Percentiles rank a stretch among this genome's conserved stretches.
These are phyloP conservation scores for Dioscorea dumetorum DNA, from an alignment of 106 monocot genomes.

Conservation along the genomic window DNA sequence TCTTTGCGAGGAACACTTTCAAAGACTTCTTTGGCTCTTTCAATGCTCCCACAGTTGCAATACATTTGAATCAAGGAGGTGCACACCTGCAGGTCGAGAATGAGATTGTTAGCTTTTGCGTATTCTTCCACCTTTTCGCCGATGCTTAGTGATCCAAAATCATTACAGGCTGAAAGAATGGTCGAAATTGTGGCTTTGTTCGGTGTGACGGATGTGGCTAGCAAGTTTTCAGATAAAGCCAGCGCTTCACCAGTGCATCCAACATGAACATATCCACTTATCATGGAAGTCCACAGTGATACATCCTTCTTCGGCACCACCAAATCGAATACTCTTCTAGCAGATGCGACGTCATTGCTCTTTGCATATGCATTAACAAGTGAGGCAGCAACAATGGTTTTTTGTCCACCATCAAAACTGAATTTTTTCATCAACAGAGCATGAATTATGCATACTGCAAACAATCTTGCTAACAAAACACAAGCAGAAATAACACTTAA, in stretches of 20 bases:
- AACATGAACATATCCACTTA: conserved; percentile 26
- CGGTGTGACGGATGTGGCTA: conserved; percentile 11
- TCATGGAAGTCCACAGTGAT: conserved; percentile 50
- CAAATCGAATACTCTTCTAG: conserved; percentile 30
- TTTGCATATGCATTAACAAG: conserved; percentile 29
- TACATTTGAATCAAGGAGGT: conserved; percentile 33
- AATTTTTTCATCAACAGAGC: conserved; percentile 18
- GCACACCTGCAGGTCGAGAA: conserved; percentile 16
- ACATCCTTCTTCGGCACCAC: conserved; percentile 21
- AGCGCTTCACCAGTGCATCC: conserved; percentile 21
- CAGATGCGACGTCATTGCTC: conserved; percentile 24
- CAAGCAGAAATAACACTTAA: conserved; percentile 22
- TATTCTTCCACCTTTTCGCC: conserved; percentile 19
- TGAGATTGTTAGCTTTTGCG: conserved; percentile 6
- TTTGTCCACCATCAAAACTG: conserved; percentile 9
- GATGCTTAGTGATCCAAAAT: conserved; percentile 11
- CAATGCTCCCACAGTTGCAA: conserved; percentile 23
- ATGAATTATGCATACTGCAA: conserved; percentile 12
- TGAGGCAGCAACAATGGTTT: conserved; percentile 7
- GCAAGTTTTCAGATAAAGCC: conserved; percentile 21
- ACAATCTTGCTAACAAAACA: not conserved
- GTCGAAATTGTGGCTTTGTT: conserved; percentile 25
- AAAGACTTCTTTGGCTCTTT: conserved; percentile 22
- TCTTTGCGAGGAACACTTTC: not conserved
- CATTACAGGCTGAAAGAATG: conserved; percentile 31